Base-by-base conservation (phyloP, 805 yeast genomes). In the Saccharomycopsis microspora region DNA sequence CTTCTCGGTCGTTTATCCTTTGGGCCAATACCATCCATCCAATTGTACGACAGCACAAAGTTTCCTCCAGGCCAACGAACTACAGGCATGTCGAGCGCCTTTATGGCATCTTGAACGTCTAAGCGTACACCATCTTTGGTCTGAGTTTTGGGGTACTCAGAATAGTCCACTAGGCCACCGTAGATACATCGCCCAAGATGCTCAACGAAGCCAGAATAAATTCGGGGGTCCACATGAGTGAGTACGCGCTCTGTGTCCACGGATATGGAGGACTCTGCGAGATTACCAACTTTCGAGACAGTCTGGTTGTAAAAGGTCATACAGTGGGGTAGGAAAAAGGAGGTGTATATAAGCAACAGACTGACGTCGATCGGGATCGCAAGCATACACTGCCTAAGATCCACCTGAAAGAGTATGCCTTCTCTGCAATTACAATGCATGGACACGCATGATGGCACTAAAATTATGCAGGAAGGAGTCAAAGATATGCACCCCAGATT, bases 51-150 rank as follows among this genome's bases (percentile, higher is more conserved):
- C 3, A 63, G 57, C 28, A 61, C 66, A 51, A 63, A 63, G 46
- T 63, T 63, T 9, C 67, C 67, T 10, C 67, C 67, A 34, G 67
- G 67, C 59, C 64, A 63, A 45, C 67, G 55, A 8, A 63, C 59
- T 4, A 60, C 63, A 8, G 67, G 66, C 60, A 63, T 57, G 33
- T 62, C 52, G 32, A 64, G 55, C 32, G 57, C 64, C 48, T 57
- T 57, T 36, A 64, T 56, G 3, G 65, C 65, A 29, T 60, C 44
- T 9, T 56, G 49, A 27, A 64, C 67, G 47, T 64, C 67, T 5
- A 50, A 31, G 38, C 67, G 54, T 44, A 56, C 57, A 1, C 66
- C 65, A 35, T 57, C 52, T 7, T 54, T 55, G 40, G 19, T 54
- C 32, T 56, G 48, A 10, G 48, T 47, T 31, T 50, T 51, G 9